Conservation (phyloP, 352 stramenopile species). For the Pythium sp. region DNA sequence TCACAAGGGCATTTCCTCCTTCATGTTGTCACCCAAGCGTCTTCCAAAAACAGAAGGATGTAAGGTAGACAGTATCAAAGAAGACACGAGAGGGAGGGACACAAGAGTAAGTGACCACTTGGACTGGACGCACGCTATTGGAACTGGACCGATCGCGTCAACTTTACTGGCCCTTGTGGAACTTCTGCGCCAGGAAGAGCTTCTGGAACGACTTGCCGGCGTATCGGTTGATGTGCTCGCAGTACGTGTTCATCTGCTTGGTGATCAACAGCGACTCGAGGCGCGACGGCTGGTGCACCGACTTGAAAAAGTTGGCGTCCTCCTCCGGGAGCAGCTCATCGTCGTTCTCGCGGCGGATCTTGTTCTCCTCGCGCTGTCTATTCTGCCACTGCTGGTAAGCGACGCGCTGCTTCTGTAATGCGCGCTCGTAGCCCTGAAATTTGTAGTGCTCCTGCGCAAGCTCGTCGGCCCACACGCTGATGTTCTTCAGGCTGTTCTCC, state of each 20-base stretch:
- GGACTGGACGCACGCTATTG: background rate
- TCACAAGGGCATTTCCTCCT: background rate
- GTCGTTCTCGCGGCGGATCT: conserved; percentile 72
- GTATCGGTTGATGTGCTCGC: conserved; percentile 91
- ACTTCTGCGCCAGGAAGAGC: conserved; percentile 86
- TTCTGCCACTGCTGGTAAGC: conserved; percentile 86
- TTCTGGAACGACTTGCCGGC: conserved; percentile 90
- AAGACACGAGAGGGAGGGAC: background rate
- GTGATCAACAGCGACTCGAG: conserved; percentile 88
- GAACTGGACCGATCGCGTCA: background rate
- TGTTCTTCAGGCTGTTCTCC: conserved; percentile 98
- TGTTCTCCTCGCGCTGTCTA: conserved; percentile 89
- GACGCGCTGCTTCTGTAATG: conserved; percentile 80
- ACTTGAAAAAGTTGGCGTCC: conserved; percentile 86
- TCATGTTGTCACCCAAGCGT: background rate
- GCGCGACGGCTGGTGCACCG: conserved; percentile 82
- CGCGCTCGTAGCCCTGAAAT: conserved; percentile 88
- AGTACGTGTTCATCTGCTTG: conserved; percentile 93
- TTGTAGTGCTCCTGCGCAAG: conserved; percentile 95
- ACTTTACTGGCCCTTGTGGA: conserved; percentile 78
- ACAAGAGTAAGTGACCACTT: background rate
- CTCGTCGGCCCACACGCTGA: conserved; percentile 97
- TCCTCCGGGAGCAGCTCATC: conserved; percentile 77
- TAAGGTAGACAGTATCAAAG: background rate
- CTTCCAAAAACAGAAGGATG: background rate